Conservation (phyloP, 192 early-diverging fungal genomes). For the Linnemannia elongata region DNA sequence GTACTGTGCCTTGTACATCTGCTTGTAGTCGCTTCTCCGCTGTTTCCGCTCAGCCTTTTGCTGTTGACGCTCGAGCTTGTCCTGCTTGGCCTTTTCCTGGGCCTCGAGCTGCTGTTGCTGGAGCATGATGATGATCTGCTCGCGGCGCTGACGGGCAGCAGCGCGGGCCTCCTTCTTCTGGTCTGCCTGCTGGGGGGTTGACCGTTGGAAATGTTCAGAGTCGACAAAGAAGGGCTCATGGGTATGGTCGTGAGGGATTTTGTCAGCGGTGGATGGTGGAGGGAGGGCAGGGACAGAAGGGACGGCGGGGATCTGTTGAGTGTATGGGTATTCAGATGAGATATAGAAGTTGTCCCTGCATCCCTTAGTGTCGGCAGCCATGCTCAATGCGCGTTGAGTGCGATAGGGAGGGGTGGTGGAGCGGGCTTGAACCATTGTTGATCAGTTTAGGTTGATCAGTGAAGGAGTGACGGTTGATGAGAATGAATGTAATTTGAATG, state of each 20-base stretch:
- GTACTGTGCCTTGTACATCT: slow-evolving; percentile 15
- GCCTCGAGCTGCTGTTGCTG: slow-evolving; percentile 52
- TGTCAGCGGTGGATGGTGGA: background rate
- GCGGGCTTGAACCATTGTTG: slow-evolving; percentile 11
- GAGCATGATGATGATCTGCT: slow-evolving; percentile 41
- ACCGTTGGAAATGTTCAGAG: slow-evolving; percentile 21
- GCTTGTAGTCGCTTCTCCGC: slow-evolving; percentile 22
- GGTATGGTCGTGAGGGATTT: background rate
- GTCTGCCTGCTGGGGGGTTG: background rate
- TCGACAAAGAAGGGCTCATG: slow-evolving; percentile 14
- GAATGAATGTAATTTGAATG: background rate
- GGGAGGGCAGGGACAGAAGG: background rate
- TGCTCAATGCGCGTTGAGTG: slow-evolving; percentile 48
- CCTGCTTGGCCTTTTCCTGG: slow-evolving; percentile 36
- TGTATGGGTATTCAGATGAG: slow-evolving; percentile 3
- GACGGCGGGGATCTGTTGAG: slow-evolving; percentile 1
- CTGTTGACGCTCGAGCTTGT: slow-evolving; percentile 44
- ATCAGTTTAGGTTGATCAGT: background rate
- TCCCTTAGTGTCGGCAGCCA: slow-evolving; percentile 42
- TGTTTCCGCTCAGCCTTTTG: slow-evolving; percentile 40
- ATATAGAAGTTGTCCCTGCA: slow-evolving; percentile 12
- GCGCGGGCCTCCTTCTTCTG: slow-evolving; percentile 33
- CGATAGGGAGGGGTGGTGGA: slow-evolving; percentile 30
- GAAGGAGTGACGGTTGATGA: background rate
- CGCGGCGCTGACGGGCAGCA: slow-evolving; percentile 37